Base-by-base conservation (phyloP, 2,329 filamentous ascomycete genomes). In the Alternaria arbusti region DNA sequence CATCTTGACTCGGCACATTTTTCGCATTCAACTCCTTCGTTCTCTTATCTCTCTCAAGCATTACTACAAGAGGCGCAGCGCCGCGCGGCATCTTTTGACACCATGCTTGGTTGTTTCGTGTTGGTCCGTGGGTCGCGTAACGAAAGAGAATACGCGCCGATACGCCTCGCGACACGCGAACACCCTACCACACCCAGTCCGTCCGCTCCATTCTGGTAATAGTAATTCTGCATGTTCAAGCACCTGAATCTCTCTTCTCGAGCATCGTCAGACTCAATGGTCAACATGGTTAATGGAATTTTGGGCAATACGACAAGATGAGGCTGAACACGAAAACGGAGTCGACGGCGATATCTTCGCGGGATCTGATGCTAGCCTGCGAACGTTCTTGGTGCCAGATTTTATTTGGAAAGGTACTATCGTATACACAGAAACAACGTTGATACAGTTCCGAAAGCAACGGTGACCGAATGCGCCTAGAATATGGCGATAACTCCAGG, bases 401-500 rank as follows among this genome's bases (percentile, higher is more conserved):
- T 8, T 15, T 8, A 6, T 36, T 17, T 6, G 2, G 1, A 47
- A 2, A 4, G 25, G 20, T 23, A 26, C 22, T 25, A 15, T 9
- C 6, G 0, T 0, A 47, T 25, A 47, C 0, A 20, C 28, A 30
- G 0, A 30, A 20, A 28, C 1, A 0, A 28, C 26, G 12, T 30
- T 17, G 0, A 1, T 30, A 28, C 8, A 28, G 2, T 30, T 17
- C 12, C 0, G 3, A 50, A 1, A 12, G 25, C 10, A 11, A 22
- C 1, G 1, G 17, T 51, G 17, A 8, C 7, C 1, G 4, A 36
- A 17, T 15, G 36, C 11, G 28, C 13, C 52, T 67, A 79, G 43
- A 79, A 76, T 11, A 79, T 70, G 8, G 75, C 76, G 57, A 79
- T 76, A 23, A 74, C 77, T n/a, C 75, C 75, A 9, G 77, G 77